phyloP scores from a whole-genome alignment of 192 early-diverging fungal genomes.

The Geosiphon pyriformis region DNA sequence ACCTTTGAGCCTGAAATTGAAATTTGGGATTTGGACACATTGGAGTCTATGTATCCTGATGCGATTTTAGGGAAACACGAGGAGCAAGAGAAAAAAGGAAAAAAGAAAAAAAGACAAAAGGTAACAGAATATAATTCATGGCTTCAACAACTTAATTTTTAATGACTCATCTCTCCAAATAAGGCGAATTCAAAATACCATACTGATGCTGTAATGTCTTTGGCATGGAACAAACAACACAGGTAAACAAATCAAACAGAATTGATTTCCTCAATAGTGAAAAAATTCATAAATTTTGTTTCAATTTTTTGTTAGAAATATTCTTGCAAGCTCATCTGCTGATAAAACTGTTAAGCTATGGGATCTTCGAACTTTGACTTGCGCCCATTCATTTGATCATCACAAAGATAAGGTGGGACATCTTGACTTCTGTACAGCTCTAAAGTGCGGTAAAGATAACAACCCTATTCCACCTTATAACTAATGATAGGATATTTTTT shows the following conservation, averaged over 20 bases:
- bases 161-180: constrained; percentile 1
- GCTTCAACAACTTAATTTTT: neutral
- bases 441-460: too few relatives aligned
- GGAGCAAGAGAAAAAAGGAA: constrained; percentile 46
- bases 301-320: constrained; percentile 38
- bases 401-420: constrained; percentile 71
- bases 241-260: constrained; percentile 23
- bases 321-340: constrained; percentile 88
- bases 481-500: neutral
- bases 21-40: constrained; percentile 94
- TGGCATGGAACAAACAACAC: constrained; percentile 87
- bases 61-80: constrained; percentile 73
- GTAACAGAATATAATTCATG: constrained; percentile 9
- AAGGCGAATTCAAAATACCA: constrained; percentile 76
- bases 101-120: constrained; percentile 46
- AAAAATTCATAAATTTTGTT: too few relatives aligned
- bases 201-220: constrained; percentile 89
- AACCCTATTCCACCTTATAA: too few relatives aligned
- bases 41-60: constrained; percentile 90
- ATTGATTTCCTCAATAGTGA: too few relatives aligned
- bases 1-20: constrained; percentile 98
- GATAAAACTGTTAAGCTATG: constrained; percentile 98
- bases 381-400: constrained; percentile 76
- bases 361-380: constrained; percentile 74
- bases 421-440: neutral